Evolutionary conservation across 768 basidiomycete species (phyloP).

Genomic region (Leucosporidium scottii): DNA sequence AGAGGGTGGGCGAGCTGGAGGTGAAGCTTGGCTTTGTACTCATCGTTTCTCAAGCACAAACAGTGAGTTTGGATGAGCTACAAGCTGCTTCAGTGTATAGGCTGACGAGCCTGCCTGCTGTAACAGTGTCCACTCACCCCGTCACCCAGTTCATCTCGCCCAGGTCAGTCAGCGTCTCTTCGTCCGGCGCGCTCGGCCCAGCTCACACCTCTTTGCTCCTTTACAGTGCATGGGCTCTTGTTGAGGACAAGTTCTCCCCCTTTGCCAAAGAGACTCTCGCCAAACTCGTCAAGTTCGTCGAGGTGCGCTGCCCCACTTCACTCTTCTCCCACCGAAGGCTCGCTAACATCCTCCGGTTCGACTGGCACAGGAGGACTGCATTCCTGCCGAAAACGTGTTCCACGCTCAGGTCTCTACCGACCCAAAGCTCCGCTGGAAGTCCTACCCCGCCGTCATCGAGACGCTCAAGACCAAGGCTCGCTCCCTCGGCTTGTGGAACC

Average conservation of each 20-base stretch:
- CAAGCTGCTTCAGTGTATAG: no score
- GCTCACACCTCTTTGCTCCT: background rate
- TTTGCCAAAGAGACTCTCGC: conserved; percentile 78
- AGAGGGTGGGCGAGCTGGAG: no score
- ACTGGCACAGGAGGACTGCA: conserved; percentile 69
- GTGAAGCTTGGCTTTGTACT: no score
- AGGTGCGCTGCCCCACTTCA: conserved; percentile 48
- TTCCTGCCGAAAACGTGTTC: conserved; percentile 64
- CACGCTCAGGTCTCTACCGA: conserved; percentile 75
- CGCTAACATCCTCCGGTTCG: background rate
- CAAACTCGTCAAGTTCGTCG: conserved; percentile 74
- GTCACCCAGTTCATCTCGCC: conserved; percentile 26
- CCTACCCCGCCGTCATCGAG: conserved; percentile 68
- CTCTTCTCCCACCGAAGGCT: conserved; percentile 22
- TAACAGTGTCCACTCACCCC: conserved; percentile 14
- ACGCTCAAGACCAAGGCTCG: conserved; percentile 83
- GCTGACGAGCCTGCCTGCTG: no score
- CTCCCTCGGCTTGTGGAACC: conserved; percentile 87
- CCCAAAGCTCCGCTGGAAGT: conserved; percentile 70
- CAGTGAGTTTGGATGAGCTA: no score
- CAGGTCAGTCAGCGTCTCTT: conserved; percentile 7
- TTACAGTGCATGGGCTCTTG: conserved; percentile 36
- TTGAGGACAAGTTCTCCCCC: conserved; percentile 87
- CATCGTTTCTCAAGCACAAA: no score
- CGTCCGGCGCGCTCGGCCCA: background rate